Evolutionary conservation across 1,284 basidiomycete genomes (phyloP).

Genomic region (Heterobasidion irregulare): DNA sequence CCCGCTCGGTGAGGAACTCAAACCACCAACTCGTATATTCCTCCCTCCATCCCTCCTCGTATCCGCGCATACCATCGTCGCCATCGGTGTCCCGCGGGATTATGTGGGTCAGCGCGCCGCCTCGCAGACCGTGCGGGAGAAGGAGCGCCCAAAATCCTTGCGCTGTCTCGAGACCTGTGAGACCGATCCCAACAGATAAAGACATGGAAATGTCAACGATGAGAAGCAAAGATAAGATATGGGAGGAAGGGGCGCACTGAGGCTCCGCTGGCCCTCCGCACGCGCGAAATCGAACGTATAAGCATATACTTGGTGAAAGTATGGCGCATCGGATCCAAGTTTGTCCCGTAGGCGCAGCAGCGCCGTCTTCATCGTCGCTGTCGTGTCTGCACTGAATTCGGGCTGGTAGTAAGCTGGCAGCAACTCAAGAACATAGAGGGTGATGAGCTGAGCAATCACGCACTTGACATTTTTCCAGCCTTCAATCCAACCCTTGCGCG

Average conservation of each 20-base stretch:
- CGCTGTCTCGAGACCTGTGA: slow-evolving; percentile 62
- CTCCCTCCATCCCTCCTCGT: slow-evolving; percentile 54
- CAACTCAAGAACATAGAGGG: background rate
- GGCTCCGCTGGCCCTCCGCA: slow-evolving; percentile 65
- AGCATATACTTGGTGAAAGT: slow-evolving; percentile 85
- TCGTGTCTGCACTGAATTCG: slow-evolving; percentile 56
- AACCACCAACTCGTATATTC: slow-evolving; percentile 79
- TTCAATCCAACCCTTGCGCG: slow-evolving; percentile 66
- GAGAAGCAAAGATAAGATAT: background rate
- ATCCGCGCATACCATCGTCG: slow-evolving; percentile 30
- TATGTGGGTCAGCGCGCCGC: slow-evolving; percentile 56
- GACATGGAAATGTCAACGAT: background rate
- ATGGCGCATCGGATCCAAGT: slow-evolving; percentile 60
- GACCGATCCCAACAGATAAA: slow-evolving; percentile 1
- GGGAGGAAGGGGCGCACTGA: slow-evolving; percentile 33
- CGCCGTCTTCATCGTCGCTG: slow-evolving; percentile 56
- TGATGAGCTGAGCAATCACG: slow-evolving; percentile 15
- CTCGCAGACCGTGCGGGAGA: slow-evolving; percentile 70
- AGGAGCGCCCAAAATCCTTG: slow-evolving; percentile 82
- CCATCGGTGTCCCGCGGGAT: slow-evolving; percentile 29
- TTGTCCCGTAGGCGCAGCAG: slow-evolving; percentile 53
- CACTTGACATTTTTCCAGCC: slow-evolving; percentile 73
- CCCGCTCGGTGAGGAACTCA: slow-evolving; percentile 67
- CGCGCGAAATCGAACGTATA: slow-evolving; percentile 86
- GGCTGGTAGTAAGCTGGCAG: background rate